Percentiles rank a stretch among this genome's conserved stretches.
phyloP scores from a whole-genome alignment of 108 stramenopile genomes.

The Schizochytrium sp. region DNA sequence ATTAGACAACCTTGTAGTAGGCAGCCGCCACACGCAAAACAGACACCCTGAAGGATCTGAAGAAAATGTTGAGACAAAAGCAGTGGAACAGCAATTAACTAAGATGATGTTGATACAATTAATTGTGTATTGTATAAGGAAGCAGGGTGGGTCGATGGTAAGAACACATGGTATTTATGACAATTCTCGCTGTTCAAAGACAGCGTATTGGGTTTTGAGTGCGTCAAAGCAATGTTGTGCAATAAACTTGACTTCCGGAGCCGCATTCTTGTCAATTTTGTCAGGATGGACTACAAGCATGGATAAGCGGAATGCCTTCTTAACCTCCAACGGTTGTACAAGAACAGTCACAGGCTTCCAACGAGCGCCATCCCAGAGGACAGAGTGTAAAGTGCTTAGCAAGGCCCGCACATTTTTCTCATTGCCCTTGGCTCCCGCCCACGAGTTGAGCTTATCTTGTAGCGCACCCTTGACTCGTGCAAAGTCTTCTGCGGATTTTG shows the following conservation, averaged over 20 bases:
- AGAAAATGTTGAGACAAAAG: too few species aligned
- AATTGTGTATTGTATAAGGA: too few species aligned
- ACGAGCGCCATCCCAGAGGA: slow-evolving; percentile 41
- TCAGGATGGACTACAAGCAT: slow-evolving; percentile 46
- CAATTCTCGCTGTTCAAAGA: slow-evolving; percentile 41
- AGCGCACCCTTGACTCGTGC: not conserved
- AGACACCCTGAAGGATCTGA: too few species aligned
- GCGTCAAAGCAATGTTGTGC: slow-evolving; percentile 42
- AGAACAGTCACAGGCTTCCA: slow-evolving; percentile 51
- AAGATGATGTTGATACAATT: too few species aligned
- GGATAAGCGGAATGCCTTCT: slow-evolving; percentile 38
- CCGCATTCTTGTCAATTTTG: slow-evolving; percentile 53
- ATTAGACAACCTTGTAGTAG: too few species aligned
- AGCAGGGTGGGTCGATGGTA: too few species aligned
- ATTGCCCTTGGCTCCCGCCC: slow-evolving; percentile 55
- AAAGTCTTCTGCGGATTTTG: slow-evolving; percentile 1
- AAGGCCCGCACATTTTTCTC: slow-evolving; percentile 51
- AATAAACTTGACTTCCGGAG: slow-evolving; percentile 54
- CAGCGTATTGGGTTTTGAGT: slow-evolving; percentile 34
- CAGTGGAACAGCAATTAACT: too few species aligned
- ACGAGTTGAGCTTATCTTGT: not conserved
- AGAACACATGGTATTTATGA: not conserved
- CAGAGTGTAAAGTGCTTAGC: slow-evolving; percentile 18
- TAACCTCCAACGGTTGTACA: slow-evolving; percentile 14
- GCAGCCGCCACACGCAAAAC: too few species aligned